Conservation (phyloP, 129 eudicot genomes). For the Centaurea solstitialis region DNA sequence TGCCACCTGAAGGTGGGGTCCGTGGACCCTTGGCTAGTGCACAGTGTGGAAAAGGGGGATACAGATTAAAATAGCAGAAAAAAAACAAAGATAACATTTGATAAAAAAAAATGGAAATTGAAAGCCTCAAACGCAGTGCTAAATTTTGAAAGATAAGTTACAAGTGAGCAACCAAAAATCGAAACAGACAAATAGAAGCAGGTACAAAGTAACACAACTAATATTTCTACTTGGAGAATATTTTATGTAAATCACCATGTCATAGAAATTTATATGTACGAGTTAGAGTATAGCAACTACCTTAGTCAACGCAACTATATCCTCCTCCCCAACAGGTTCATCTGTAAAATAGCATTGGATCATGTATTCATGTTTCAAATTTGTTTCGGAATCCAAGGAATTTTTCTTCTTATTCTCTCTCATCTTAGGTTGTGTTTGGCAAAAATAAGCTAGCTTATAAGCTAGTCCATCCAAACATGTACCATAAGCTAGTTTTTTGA, state of each 20-base stretch:
- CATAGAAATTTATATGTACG: slow-evolving; percentile 3
- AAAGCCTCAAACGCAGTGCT: neutral
- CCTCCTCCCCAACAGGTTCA: slow-evolving; percentile 51
- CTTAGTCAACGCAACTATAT: slow-evolving; percentile 82
- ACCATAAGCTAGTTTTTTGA: too few species aligned
- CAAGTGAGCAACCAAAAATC: neutral
- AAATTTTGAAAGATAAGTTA: neutral
- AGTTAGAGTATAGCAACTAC: slow-evolving; percentile 32
- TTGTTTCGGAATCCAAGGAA: neutral
- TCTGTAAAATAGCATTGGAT: slow-evolving; percentile 51
- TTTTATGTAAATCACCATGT: slow-evolving; percentile 3
- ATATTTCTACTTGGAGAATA: neutral
- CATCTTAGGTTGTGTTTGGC: too few species aligned
- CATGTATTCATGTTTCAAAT: slow-evolving; percentile 20
- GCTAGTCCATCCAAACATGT: too few species aligned
- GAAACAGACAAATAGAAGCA: neutral
- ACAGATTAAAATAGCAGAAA: too few species aligned
- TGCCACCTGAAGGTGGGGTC: neutral
- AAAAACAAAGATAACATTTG: too few species aligned
- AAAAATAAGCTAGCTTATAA: too few species aligned
- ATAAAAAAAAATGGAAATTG: neutral
- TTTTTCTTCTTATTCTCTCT: slow-evolving; percentile 6
- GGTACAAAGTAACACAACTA: neutral
- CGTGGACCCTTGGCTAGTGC: neutral
- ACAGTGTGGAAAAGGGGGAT: too few species aligned